Base-by-base conservation (phyloP, 1,139 yeast genomes). In the Keqinozyma sinolaborantium region DNA sequence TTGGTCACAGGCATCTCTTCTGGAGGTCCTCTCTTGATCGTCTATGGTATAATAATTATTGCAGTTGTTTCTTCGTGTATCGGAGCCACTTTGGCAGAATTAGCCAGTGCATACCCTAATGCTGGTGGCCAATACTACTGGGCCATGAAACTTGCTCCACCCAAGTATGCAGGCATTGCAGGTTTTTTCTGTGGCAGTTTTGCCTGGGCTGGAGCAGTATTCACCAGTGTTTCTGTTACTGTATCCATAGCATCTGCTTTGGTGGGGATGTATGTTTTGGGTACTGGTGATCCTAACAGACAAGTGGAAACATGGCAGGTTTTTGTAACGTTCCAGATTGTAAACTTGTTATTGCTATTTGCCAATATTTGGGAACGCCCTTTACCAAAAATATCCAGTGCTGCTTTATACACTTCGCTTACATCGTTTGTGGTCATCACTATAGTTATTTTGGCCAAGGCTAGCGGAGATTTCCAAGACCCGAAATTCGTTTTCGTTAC, bases 61-160 rank as follows among this genome's bases (percentile, higher is more conserved):
- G 78, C 85, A 1, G 53, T 53, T 36, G 49, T 64, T 24, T 64
- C 71, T 4, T 50, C 54, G 37, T 58, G 66, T 45, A 53, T 65
- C 36, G 72, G 65, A 12, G 48, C 58, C n/a, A 58, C 65, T 4
- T 51, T 61, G 35, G 53, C 75, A n/a, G 81, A 76, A 40, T 56
- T 76, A 47, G 64, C 76, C 4, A 61, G 70, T 30, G 70, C 77
- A 20, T 68, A 64, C 45, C 83, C 83, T 2, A 76, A 77, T 38
- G 79, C 83, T 4, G 83, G 83, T 31, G 84, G 83, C 23, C 84
- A 78, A 53, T 77, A 76, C 44, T 77, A 70, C 50, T 77, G 83
- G 83, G 73, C 81, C 9, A 65, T 73, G 46, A 65, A 66, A 23
- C 52, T 76, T 35, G 73, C 78, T 5, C 80, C 77, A n/a, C 63